A percentile compares a stretch with the other conserved stretches of the same genome.
Evolutionary conservation across 768 basidiomycete species (phyloP).

Genomic region (Lactarius deliciosus): DNA sequence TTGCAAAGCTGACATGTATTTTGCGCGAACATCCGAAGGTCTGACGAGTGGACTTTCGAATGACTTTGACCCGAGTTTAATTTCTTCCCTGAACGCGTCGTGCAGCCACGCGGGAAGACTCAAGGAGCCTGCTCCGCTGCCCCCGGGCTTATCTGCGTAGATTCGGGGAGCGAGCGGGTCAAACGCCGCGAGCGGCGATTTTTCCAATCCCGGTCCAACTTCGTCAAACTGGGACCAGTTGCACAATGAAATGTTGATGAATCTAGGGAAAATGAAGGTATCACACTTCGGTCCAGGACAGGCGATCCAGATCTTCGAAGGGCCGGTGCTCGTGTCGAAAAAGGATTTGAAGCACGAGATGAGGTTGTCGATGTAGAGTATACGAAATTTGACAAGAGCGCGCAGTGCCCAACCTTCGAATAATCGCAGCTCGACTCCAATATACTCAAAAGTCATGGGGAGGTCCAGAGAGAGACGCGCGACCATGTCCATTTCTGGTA

Average conservation of each 20-base stretch:
- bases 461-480: not conserved
- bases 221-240: too few relatives aligned
- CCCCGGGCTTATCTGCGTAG: not conserved
- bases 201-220: not conserved
- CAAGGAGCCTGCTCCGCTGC: too few relatives aligned
- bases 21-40: not conserved
- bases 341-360: not conserved
- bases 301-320: not conserved
- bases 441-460: slow-evolving; percentile 1
- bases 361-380: not conserved
- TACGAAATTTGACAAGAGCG: not conserved
- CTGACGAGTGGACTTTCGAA: not conserved
- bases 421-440: not conserved
- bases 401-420: slow-evolving; percentile 6
- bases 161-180: not conserved
- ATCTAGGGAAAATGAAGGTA: too few relatives aligned
- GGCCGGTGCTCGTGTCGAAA: not conserved
- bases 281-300: not conserved
- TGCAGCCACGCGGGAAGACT: not conserved
- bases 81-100: not conserved
- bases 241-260: too few relatives aligned
- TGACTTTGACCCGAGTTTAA: not conserved
- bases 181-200: not conserved
- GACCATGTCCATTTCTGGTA: not conserved
- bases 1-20: not conserved